phyloP scores from a whole-genome alignment of 1,284 basidiomycete species.

The Termitomyces sp. region DNA sequence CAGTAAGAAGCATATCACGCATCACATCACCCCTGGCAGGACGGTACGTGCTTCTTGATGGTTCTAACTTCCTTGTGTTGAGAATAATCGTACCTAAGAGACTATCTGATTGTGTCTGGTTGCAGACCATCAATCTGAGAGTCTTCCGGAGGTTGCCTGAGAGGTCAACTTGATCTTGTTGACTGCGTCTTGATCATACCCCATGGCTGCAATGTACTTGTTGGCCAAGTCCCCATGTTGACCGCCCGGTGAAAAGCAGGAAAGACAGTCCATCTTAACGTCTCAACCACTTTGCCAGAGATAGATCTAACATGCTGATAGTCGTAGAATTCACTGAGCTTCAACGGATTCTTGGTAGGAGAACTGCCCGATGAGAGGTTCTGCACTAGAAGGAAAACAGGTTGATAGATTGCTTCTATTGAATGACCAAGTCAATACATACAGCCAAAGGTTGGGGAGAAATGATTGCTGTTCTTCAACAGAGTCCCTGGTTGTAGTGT shows the following conservation, averaged over 20 bases:
- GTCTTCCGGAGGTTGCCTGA: too few relatives aligned
- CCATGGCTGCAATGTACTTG: neutral
- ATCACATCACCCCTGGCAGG: too few relatives aligned
- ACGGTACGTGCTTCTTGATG: too few relatives aligned
- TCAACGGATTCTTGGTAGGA: neutral
- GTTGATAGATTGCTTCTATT: neutral
- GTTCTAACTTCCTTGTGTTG: too few relatives aligned
- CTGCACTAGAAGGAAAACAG: neutral
- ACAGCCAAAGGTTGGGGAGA: neutral
- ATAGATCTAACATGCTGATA: neutral
- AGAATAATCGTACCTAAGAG: too few relatives aligned
- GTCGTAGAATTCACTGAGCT: neutral
- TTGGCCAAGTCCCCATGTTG: neutral
- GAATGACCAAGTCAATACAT: neutral
- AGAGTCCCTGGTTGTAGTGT: neutral
- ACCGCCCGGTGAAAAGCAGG: neutral
- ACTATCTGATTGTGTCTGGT: too few relatives aligned
- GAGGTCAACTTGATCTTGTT: neutral
- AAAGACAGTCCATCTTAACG: neutral
- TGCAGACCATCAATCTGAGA: too few relatives aligned
- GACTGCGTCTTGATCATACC: neutral
- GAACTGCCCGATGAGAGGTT: neutral
- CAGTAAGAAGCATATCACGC: too few relatives aligned
- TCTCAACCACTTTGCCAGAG: neutral
- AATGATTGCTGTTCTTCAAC: neutral